These are phyloP conservation scores for Tolypocladium ovalisporum DNA, from an alignment of 2,329 filamentous ascomycete genomes.

Conservation along the genomic window DNA sequence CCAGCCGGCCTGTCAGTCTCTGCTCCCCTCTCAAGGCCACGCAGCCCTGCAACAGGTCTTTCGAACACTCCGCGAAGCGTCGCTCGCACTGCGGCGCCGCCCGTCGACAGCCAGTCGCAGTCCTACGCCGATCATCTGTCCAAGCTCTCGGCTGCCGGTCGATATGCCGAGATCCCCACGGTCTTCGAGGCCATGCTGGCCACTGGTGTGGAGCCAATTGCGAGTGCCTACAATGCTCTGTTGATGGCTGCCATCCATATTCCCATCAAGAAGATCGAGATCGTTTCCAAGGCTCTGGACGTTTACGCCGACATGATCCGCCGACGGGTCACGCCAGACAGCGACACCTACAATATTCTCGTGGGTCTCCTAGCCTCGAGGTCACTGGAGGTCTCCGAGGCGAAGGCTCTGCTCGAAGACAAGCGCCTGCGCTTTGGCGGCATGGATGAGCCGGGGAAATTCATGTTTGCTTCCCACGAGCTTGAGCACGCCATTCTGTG, in stretches of 20 bases:
- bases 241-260: constrained; percentile 76
- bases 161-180: constrained; percentile 79
- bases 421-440: constrained; percentile 78
- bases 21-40: constrained; percentile 26
- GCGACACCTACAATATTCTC: constrained; percentile 78
- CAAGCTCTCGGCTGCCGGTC: constrained; percentile 57
- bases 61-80: constrained; percentile 32
- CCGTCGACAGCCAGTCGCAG: constrained; percentile 51
- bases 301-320: constrained; percentile 95
- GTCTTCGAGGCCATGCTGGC: constrained; percentile 86
- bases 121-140: constrained; percentile 71
- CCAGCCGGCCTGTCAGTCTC: constrained; percentile 24
- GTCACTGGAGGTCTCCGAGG: constrained; percentile 64
- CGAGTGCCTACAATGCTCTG: constrained; percentile 85
- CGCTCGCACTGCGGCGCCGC: constrained; percentile 48
- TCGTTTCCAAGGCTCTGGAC: constrained; percentile 83
- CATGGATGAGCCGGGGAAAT: constrained; percentile 72
- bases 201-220: constrained; percentile 69
- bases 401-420: constrained; percentile 66
- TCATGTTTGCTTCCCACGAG: constrained; percentile 82
- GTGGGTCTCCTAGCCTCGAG: constrained; percentile 72
- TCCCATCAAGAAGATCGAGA: constrained; percentile 66
- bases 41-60: constrained; percentile 29
- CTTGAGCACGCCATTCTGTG: constrained; percentile 75
- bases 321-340: constrained; percentile 70